These are phyloP conservation scores for Penicillium cinerascens DNA, from an alignment of 495 filamentous ascomycete genomes.

Conservation along the genomic window DNA sequence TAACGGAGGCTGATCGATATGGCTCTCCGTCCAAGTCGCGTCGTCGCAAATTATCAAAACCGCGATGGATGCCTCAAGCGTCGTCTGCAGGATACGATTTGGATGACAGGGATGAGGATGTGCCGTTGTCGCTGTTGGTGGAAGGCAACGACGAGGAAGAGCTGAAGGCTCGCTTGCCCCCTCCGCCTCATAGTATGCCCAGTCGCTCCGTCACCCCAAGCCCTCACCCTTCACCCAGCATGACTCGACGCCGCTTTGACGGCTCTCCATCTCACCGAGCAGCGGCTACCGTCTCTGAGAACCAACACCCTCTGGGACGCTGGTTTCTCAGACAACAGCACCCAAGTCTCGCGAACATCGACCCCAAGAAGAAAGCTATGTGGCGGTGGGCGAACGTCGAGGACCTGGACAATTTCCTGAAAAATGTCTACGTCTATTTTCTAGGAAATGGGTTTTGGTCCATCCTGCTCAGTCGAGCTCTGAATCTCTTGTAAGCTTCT, in stretches of 20 bases:
- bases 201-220: constrained; percentile 23
- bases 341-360: constrained; percentile 48
- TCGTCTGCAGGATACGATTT: constrained; percentile 40
- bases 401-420: constrained; percentile 87
- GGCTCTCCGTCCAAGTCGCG: constrained; percentile 20
- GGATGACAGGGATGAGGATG: constrained; percentile 86
- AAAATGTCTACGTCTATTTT: constrained; percentile 89
- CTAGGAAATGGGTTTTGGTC: constrained; percentile 84
- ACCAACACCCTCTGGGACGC: constrained; percentile 19
- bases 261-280: constrained; percentile 58
- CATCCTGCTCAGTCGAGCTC: constrained; percentile 64
- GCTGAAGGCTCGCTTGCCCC: constrained; percentile 33
- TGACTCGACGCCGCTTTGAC: constrained; percentile 63
- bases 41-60: constrained; percentile 28
- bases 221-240: constrained; percentile 48
- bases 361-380: constrained; percentile 80
- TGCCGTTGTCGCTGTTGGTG: constrained; percentile 82
- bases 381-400: constrained; percentile 95
- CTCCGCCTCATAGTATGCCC: constrained; percentile 31
- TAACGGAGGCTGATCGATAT: constrained; percentile 8
- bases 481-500: constrained; percentile 69
- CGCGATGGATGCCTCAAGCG: constrained; percentile 32
- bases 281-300: constrained; percentile 26
- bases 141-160: constrained; percentile 53
- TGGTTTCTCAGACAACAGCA: constrained; percentile 35